phyloP scores from a whole-genome alignment of 148 eudicot species.

The Persicaria tinctoria region DNA sequence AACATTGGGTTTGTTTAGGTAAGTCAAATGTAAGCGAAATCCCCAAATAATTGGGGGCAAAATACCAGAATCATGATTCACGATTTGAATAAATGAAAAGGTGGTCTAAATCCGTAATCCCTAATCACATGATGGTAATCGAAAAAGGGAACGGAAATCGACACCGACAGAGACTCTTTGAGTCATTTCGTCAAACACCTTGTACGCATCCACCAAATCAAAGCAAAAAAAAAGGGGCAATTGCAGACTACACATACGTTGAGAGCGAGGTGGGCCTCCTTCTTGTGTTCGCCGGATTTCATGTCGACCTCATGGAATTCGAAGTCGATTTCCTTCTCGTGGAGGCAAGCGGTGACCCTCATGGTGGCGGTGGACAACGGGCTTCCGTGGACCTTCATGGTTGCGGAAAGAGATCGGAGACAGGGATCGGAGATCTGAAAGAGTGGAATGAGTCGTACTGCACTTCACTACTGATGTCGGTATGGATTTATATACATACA shows the following conservation, averaged over 20 bases:
- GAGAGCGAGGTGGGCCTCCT: conserved; percentile 17
- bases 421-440: not conserved
- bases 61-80: not conserved
- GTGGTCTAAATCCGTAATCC: no score
- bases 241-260: conserved; percentile 8
- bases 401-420: not conserved
- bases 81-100: not conserved
- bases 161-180: not conserved
- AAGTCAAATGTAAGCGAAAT: not conserved
- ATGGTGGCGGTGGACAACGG: conserved; percentile 16
- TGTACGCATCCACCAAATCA: not conserved
- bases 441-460: not conserved
- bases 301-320: conserved; percentile 18
- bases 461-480: no score
- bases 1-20: not conserved
- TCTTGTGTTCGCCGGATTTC: conserved; percentile 21
- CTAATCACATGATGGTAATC: no score
- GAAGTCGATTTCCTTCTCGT: conserved; percentile 21
- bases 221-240: not conserved
- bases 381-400: conserved; percentile 21
- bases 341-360: conserved; percentile 10
- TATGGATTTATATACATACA: no score
- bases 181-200: conserved; percentile 1
- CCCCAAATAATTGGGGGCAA: not conserved
- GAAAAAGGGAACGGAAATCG: not conserved